Evolutionary conservation across 345 rosid species (phyloP), one percentile per base, ranked within the genome.

Genomic region (Bruguiera gymnorhiza): DNA sequence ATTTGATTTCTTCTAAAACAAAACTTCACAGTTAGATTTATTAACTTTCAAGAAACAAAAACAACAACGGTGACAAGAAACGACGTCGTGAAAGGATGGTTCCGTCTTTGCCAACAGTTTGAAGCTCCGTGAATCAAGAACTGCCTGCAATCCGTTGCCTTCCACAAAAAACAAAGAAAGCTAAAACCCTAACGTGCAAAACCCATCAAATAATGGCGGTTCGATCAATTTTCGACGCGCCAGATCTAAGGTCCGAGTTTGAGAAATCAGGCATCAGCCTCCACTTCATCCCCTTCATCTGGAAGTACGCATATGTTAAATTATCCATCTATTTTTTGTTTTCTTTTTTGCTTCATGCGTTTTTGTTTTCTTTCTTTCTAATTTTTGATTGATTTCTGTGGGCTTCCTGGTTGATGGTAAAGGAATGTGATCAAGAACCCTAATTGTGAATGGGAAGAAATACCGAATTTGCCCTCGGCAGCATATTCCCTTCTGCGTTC

Each of bases 341-440:
- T 6, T 46, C 7, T 6, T 5, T 29, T 23, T 7, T 21, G 7
- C 66, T 30, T 52, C 37, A 34, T 27, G 15, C 65, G n/a, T 37
- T 39, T 24, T 69, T 24, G 24, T 24, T 24, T 29, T 23, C 66
- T 29, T 23, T 0, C 27, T 46, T 39, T 67, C 10, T 70, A 53
- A 1, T 24, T 26, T 23, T 48, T 39, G 13, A 8, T 31, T 24
- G 16, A 32, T 8, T 19, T 59, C 1, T 46, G 4, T 1, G 10
- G 20, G 6, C 4, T 54, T 31, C 27, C 16, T 20, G 39, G 27
- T 71, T 30, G 74, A 20, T 62, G 29, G 15, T 52, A 36, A 69
- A 88, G 90, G 80, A 62, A 75, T 63, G 96, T 85, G 76, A 66
- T 87, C 27, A 90, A 84, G 73, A 90, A 90, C 80, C 98, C 97